These are phyloP conservation scores for Uromyces viciae-fabae DNA, from an alignment of 1,284 basidiomycete species.

Conservation along the genomic window DNA sequence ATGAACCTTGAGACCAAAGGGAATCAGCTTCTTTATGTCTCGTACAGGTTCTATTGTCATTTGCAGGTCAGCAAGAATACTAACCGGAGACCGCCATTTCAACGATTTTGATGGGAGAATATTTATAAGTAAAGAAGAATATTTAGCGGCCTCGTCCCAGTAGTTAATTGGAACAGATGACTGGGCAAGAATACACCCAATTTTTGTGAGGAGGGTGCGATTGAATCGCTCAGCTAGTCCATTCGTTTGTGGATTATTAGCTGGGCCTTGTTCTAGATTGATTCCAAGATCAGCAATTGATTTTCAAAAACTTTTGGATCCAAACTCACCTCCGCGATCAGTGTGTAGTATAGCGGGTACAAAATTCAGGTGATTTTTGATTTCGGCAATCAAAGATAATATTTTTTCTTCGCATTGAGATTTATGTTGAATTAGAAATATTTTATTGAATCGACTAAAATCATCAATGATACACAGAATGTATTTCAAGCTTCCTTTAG, in stretches of 20 bases:
- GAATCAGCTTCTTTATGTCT: not conserved
- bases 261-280: not conserved
- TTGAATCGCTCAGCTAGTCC: not conserved
- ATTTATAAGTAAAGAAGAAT: not conserved
- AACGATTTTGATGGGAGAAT: not conserved
- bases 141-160: not conserved
- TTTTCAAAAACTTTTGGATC: not conserved
- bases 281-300: not conserved
- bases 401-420: not conserved
- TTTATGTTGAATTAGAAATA: conserved; percentile 5
- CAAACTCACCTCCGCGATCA: conserved; percentile 5
- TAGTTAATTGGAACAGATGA: not conserved
- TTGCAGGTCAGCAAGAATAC: not conserved
- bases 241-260: not conserved
- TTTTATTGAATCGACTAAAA: not conserved
- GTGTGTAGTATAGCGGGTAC: not conserved
- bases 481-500: not conserved
- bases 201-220: not conserved
- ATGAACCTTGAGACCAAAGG: not conserved
- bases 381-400: not conserved
- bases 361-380: not conserved
- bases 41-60: not conserved
- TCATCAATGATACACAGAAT: conserved; percentile 17
- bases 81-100: not conserved
- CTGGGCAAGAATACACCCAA: not conserved